A percentile compares a stretch with the other conserved stretches of the same genome.
Evolutionary conservation across 306 rosid genomes (phyloP).

Genomic region (Dalbergia oliveri): DNA sequence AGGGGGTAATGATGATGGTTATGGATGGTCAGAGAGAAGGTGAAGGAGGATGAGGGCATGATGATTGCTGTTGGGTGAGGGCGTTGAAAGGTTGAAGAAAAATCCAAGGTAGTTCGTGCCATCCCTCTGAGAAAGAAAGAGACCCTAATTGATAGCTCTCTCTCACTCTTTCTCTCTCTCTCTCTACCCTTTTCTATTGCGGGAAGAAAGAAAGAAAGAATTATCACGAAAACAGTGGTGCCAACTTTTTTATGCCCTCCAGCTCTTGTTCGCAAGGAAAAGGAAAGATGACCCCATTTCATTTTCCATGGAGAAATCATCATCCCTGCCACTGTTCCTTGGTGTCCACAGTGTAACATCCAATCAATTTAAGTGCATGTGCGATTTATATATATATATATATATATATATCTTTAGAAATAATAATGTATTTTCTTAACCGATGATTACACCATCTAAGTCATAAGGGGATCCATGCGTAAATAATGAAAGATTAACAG

Average conservation of each 20-base stretch:
- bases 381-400: not conserved
- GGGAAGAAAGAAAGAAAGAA: slow-evolving; percentile 40
- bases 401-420: too few species aligned
- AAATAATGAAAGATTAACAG: too few species aligned
- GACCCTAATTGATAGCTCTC: slow-evolving; percentile 38
- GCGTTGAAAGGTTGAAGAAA: slow-evolving; percentile 70
- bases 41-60: slow-evolving; percentile 60
- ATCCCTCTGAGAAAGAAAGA: slow-evolving; percentile 48
- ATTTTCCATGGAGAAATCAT: slow-evolving; percentile 43
- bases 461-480: not conserved
- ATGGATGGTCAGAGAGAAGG: slow-evolving; percentile 62
- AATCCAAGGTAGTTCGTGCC: slow-evolving; percentile 74
- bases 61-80: slow-evolving; percentile 75
- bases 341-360: slow-evolving; percentile 33
- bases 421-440: too few species aligned
- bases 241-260: slow-evolving; percentile 53
- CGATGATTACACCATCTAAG: not conserved
- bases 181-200: slow-evolving; percentile 44
- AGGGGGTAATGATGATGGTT: slow-evolving; percentile 80
- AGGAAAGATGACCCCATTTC: slow-evolving; percentile 43
- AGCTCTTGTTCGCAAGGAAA: slow-evolving; percentile 49
- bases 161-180: slow-evolving; percentile 47
- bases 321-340: slow-evolving; percentile 34
- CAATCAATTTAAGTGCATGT: slow-evolving; percentile 44
- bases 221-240: slow-evolving; percentile 58